phyloP scores from a whole-genome alignment of 352 stramenopile genomes.

The Globisporangium echinulatum region DNA sequence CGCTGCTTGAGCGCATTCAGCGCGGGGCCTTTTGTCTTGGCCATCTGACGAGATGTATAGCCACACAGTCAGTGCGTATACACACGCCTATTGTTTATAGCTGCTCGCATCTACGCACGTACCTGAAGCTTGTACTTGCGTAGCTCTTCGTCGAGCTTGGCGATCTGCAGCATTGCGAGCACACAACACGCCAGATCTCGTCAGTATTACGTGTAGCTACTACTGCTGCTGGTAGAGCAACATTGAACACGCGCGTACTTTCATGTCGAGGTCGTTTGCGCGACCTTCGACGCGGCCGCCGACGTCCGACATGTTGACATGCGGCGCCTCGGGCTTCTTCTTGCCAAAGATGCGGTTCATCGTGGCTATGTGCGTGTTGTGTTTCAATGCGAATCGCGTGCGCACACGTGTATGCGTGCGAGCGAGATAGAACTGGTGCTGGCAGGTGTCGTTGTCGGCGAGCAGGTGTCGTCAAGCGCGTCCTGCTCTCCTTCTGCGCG shows the following conservation, averaged over 20 bases:
- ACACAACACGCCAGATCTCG: too few relatives aligned
- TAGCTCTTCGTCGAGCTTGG: conserved; percentile 76
- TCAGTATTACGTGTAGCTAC: too few relatives aligned
- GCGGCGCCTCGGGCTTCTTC: conserved; percentile 67
- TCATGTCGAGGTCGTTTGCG: conserved; percentile 71
- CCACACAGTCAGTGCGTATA: not conserved
- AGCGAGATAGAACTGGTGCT: too few relatives aligned
- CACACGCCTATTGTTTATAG: not conserved
- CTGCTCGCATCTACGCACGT: not conserved
- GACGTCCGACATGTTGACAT: conserved; percentile 79
- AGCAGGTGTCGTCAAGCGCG: too few relatives aligned
- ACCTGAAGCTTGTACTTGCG: conserved; percentile 75
- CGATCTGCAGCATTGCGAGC: conserved; percentile 34
- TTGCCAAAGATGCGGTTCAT: conserved; percentile 82
- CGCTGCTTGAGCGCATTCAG: conserved; percentile 77
- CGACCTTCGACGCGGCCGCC: conserved; percentile 65
- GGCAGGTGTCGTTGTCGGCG: too few relatives aligned
- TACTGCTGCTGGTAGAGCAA: too few relatives aligned
- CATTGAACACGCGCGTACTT: conserved; percentile 28
- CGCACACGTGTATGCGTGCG: too few relatives aligned
- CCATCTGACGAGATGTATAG: conserved; percentile 38
- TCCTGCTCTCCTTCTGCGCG: too few relatives aligned
- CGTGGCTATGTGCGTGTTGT: not conserved
- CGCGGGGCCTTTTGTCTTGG: conserved; percentile 58
- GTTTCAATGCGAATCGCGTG: too few relatives aligned